Conservation (phyloP, 176 grass and related monocot genomes). For the Hordeum vulgare region DNA sequence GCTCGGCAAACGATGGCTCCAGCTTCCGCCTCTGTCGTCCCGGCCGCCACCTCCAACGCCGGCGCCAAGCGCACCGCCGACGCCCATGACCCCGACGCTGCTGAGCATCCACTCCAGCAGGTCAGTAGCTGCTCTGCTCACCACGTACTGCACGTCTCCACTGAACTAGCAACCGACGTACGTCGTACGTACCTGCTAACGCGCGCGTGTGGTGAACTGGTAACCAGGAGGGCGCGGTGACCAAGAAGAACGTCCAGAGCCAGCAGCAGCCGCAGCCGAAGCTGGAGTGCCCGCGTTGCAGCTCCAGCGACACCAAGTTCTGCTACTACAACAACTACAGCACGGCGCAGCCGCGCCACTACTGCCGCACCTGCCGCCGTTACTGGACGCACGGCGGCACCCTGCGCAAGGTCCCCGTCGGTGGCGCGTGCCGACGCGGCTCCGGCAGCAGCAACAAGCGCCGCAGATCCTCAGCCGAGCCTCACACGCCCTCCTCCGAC, state of each 20-base stretch:
- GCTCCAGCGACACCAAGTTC: slow-evolving; percentile 83
- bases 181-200: background rate
- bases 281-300: slow-evolving; percentile 71
- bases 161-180: background rate
- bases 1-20: slow-evolving; percentile 22
- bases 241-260: background rate
- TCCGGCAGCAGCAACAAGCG: slow-evolving; percentile 39
- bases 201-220: background rate
- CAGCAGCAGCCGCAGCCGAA: background rate
- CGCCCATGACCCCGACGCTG: background rate
- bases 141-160: background rate
- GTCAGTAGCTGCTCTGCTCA: background rate
- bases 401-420: slow-evolving; percentile 80
- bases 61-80: slow-evolving; percentile 12
- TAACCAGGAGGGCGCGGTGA: background rate
- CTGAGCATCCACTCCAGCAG: background rate
- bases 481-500: background rate
- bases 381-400: slow-evolving; percentile 91
- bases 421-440: slow-evolving; percentile 37
- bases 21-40: background rate
- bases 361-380: slow-evolving; percentile 76
- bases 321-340: slow-evolving; percentile 99
- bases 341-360: slow-evolving; percentile 81
- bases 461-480: slow-evolving; percentile 13
- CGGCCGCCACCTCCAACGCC: background rate